Evolutionary conservation across 177 flowering plant genomes (phyloP), one percentile per base, ranked within the genome.

Genomic region (Tripterygium wilfordii): DNA sequence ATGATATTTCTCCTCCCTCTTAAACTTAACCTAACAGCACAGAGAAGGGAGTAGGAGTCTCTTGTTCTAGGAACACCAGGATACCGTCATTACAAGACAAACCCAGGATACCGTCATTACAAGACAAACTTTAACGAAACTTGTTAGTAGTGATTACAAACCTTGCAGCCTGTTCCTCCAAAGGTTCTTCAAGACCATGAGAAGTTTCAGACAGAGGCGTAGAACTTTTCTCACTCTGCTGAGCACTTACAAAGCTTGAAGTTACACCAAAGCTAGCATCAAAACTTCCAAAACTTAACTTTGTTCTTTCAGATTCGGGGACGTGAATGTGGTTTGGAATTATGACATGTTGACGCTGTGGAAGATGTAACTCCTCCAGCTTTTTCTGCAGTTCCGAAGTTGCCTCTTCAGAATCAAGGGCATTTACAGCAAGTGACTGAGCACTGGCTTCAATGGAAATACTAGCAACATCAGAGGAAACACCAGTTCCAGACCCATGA

Each of bases 251-350:
- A 56, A 45, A 33, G 55, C 51, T 62, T 23, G 71, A 51, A 30
- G 50, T 53, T 17, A 79, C 45, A 4, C 66, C 80, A 69, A 83
- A 83, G 56, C 52, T 54, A 49, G 80, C 80, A 68, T 76, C 88
- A 69, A 89, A 82, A 65, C 95, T 89, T 69, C 97, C 97, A 78
- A 89, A 89, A 57, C 86, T 82, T 38, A 89, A 63, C 32, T 82
- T 76, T 37, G 59, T 63, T 61, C 88, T 75, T 62, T 76, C 86
- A 59, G 84, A 71, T 56, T 86, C 97, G 40, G 97, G 88, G 16
- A 86, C 97, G 57, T 80, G 90, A 16, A 89, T 77, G 53, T 89
- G 95, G 48, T 78, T 68, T 36, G 97, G 95, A 56, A 89, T 77
- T 18, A 89, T 84, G 42, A 89, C 97, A 74, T 78, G 78, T 36